phyloP scores from a whole-genome alignment of 257 asterid genomes.

The Solanum corneliomulleri region DNA sequence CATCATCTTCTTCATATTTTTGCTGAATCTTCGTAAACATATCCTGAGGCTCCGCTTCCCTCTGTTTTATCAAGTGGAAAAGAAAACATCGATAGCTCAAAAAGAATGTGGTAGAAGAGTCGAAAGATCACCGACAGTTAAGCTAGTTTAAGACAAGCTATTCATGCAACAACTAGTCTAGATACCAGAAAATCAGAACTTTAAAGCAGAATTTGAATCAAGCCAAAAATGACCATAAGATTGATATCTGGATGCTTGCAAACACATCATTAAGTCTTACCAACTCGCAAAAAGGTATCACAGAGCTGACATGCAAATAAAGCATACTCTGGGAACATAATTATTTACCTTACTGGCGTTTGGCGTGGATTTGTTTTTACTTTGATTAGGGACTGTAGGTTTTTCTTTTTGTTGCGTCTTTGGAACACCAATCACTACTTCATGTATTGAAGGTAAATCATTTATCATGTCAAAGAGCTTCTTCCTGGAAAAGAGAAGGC shows the following conservation, averaged over 20 bases:
- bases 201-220: neutral
- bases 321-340: neutral
- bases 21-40: constrained; percentile 24
- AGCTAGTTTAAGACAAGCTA: neutral
- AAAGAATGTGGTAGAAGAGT: neutral
- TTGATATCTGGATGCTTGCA: neutral
- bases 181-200: neutral
- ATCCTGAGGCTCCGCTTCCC: constrained; percentile 21
- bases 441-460: constrained; percentile 66
- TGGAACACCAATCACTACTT: constrained; percentile 59
- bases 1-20: constrained; percentile 34
- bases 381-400: constrained; percentile 38
- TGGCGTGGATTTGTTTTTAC: constrained; percentile 41
- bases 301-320: neutral
- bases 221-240: neutral
- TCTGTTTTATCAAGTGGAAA: constrained; percentile 21
- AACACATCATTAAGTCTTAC: neutral
- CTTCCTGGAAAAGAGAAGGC: constrained; percentile 37
- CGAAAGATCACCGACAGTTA: neutral
- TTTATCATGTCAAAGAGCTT: constrained; percentile 71
- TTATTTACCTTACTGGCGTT: constrained; percentile 40
- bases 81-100: neutral
- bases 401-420: constrained; percentile 56
- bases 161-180: neutral
- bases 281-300: neutral